Evolutionary conservation across 2,329 filamentous ascomycete species (phyloP), one percentile per base, ranked within the genome.

Genomic region (Pseudogymnoascus sp.): DNA sequence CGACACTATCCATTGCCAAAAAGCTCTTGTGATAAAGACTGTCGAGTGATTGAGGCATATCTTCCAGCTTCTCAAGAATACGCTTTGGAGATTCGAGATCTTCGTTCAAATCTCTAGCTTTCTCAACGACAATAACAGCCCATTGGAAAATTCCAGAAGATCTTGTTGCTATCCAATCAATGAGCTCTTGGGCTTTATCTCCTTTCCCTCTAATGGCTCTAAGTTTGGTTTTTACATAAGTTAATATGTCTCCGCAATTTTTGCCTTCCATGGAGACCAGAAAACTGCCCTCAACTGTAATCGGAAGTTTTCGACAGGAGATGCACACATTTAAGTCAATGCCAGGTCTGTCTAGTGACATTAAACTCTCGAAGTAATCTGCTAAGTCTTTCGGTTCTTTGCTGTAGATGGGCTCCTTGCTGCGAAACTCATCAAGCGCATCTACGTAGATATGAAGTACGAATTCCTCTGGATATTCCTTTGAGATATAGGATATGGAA

Each of bases 61-160:
- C 5, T 26, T 24, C 3, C 0, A 47, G 42, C 11, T 1, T 8
- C 26, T 47, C 13, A 26, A 47, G 42, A 26, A 47, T 14, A 26
- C 13, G 11, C 11, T 26, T 26, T 47, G 40, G 40, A 4, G 21
- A 26, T 14, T 6, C 16, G 2, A 19, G 11, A 1, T 19, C 19
- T 19, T 47, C 1, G 19, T n/a, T 5, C 1, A 26, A n/a, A n/a
- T n/a, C 44, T 4, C 6, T 4, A 4, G 21, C 44, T 13, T 29
- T 50, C 21, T 50, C 14, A 61, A 69, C 31, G 0, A 75, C 72
- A 11, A 78, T 68, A n/a, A 33, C 61, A 0, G 73, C 74, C 76
- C 76, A 78, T 21, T 76, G 65, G 59, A 77, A 77, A 5, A 77
- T 64, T 2, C 76, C 75, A 0, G 60, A 21, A 1, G 75, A 71